Evolutionary conservation across 1,284 basidiomycete genomes (phyloP).

Genomic region (Malassezia globosa): DNA sequence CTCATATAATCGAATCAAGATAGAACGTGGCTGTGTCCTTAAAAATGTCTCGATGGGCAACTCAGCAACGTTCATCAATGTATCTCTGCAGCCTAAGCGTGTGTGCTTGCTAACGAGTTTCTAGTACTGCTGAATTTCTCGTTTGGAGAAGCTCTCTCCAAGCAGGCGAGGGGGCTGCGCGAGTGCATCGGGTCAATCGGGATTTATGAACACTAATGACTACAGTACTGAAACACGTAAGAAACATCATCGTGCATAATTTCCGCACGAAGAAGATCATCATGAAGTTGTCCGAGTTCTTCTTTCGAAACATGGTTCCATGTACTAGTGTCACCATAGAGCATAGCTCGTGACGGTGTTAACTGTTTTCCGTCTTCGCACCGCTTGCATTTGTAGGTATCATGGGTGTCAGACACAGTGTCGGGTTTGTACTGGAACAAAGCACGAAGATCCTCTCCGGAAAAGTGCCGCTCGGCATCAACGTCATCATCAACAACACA

Average conservation of each 20-base stretch:
- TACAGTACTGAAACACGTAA: constrained; percentile 49
- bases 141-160: too few species aligned
- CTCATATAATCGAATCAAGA: constrained; percentile 71
- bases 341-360: constrained; percentile 67
- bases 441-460: constrained; percentile 73
- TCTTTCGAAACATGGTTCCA: constrained; percentile 94
- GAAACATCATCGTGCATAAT: constrained; percentile 66
- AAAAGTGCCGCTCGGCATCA: constrained; percentile 90
- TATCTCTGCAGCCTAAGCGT: too few species aligned
- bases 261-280: constrained; percentile 86
- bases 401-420: constrained; percentile 81
- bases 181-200: constrained; percentile 1
- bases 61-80: constrained; percentile 9
- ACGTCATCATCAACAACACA: constrained; percentile 96
- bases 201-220: constrained; percentile 20
- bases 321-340: constrained; percentile 97
- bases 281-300: constrained; percentile 81
- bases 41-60: constrained; percentile 57
- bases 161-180: too few species aligned
- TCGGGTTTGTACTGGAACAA: constrained; percentile 82
- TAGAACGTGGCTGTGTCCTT: constrained; percentile 70
- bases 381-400: constrained; percentile 71
- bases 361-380: constrained; percentile 78
- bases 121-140: too few species aligned
- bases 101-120: too few species aligned